A percentile compares a stretch with the other conserved stretches of the same genome.
Conservation (phyloP, 2,329 filamentous ascomycete species). For the Rutstroemia sp. region DNA sequence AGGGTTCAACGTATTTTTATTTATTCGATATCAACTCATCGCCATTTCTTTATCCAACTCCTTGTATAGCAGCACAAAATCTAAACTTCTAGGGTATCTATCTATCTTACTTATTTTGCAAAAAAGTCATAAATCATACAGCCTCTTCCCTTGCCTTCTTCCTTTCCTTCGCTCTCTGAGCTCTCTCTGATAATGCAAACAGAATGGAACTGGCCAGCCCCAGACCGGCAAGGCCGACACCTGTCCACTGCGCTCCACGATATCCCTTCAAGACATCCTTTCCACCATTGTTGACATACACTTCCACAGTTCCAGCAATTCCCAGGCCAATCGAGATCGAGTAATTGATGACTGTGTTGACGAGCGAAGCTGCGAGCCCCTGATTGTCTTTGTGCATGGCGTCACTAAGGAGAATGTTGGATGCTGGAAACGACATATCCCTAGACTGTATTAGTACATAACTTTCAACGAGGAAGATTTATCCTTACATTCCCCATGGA, state of each 20-base stretch:
- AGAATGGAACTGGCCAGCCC: conserved; percentile 31
- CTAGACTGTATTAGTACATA: background rate
- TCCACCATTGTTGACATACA: conserved; percentile 15
- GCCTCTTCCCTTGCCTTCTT: background rate
- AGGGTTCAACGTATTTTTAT: too few species aligned
- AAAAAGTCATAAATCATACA: background rate
- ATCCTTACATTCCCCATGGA: conserved; percentile 34
- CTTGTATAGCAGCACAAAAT: background rate
- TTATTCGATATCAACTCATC: background rate
- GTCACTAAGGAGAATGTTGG: conserved; percentile 47
- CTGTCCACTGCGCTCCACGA: conserved; percentile 6
- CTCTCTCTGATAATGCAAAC: conserved; percentile 21
- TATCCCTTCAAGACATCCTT: conserved; percentile 4
- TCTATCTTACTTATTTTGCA: background rate
- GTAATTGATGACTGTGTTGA: conserved; percentile 39
- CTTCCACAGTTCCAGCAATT: conserved; percentile 37
- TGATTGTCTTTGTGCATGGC: conserved; percentile 40
- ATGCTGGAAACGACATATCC: conserved; percentile 51
- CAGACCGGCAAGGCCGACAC: conserved; percentile 24
- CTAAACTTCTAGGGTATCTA: background rate
- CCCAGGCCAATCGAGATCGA: conserved; percentile 37
- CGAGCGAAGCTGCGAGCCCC: conserved; percentile 42
- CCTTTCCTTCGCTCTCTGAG: conserved; percentile 4
- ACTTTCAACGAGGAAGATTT: background rate
- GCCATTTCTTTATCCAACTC: too few species aligned